A percentile compares a stretch with the other conserved stretches of the same genome.
Conservation (phyloP, 2,329 filamentous ascomycete species). For the Zasmidium cellare region DNA sequence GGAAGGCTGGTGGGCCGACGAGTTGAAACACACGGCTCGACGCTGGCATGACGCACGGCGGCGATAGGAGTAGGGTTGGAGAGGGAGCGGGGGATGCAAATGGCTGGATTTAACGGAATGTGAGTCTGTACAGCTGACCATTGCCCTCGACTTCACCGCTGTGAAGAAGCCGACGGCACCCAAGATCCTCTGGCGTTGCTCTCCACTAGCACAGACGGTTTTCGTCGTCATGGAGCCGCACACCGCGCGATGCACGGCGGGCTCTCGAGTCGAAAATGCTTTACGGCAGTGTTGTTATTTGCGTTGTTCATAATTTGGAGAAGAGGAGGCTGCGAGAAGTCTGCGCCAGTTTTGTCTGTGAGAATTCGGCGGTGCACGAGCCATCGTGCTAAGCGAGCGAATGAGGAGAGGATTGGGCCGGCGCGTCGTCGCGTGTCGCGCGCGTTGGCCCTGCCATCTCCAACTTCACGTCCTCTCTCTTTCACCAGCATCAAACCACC, state of each 20-base stretch:
- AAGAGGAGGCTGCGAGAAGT: slow-evolving; percentile 15
- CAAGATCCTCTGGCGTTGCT: slow-evolving; percentile 38
- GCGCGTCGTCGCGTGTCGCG: not conserved
- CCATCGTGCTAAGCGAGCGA: not conserved
- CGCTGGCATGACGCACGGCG: no score
- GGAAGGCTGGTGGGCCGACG: not conserved
- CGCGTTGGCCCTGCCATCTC: not conserved
- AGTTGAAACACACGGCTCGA: no score
- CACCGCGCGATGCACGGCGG: slow-evolving; percentile 30
- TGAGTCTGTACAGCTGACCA: slow-evolving; percentile 38
- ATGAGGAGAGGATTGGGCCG: not conserved
- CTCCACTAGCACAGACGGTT: slow-evolving; percentile 42
- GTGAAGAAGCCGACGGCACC: slow-evolving; percentile 38
- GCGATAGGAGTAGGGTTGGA: no score
- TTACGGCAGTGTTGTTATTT: slow-evolving; percentile 40
- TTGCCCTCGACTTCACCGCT: slow-evolving; percentile 38
- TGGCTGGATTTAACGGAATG: no score
- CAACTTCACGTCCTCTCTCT: not conserved
- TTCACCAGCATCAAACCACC: not conserved
- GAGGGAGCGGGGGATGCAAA: no score
- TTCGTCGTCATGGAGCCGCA: slow-evolving; percentile 42
- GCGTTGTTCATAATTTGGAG: slow-evolving; percentile 37
- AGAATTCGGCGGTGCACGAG: not conserved
- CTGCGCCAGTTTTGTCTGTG: slow-evolving; percentile 8
- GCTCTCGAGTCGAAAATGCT: slow-evolving; percentile 43